Evolutionary conservation across 192 early-diverging fungal genomes (phyloP).

Genomic region (Dispira simplex): DNA sequence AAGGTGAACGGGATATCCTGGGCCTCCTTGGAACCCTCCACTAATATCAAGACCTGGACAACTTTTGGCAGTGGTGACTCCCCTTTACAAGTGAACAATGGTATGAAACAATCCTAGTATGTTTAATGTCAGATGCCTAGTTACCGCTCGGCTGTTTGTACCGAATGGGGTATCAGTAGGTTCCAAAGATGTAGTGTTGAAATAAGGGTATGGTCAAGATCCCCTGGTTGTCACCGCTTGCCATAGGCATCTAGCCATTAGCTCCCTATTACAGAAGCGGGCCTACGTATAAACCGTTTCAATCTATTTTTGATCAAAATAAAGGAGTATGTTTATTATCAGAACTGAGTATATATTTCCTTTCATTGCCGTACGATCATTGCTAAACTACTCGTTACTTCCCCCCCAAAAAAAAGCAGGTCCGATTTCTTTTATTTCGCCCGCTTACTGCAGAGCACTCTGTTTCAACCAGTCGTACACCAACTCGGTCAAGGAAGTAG

Average conservation of each 20-base stretch:
- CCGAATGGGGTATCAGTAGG: not conserved
- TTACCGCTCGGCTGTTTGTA: not conserved
- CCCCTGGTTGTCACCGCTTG: too few relatives aligned
- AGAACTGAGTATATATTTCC: too few relatives aligned
- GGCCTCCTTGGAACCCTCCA: slow-evolving; percentile 56
- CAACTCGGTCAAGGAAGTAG: not conserved
- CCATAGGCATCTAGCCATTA: too few relatives aligned
- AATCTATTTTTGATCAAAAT: too few relatives aligned
- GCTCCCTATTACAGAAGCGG: not conserved
- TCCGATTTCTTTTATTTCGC: not conserved
- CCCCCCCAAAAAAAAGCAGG: not conserved
- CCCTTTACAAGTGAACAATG: not conserved
- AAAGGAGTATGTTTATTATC: too few relatives aligned
- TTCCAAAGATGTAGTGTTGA: not conserved
- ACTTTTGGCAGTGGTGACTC: slow-evolving; percentile 48
- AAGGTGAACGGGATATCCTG: slow-evolving; percentile 79
- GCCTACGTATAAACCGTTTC: too few relatives aligned
- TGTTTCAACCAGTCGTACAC: not conserved
- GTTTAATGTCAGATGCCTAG: not conserved
- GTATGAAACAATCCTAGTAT: not conserved
- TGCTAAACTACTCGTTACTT: not conserved
- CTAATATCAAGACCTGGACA: slow-evolving; percentile 52
- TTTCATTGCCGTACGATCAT: not conserved
- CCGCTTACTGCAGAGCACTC: not conserved
- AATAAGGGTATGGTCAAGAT: not conserved